These are phyloP conservation scores for Pestalotiopsis sp. DNA, from an alignment of 2,329 filamentous ascomycete species.

Conservation along the genomic window DNA sequence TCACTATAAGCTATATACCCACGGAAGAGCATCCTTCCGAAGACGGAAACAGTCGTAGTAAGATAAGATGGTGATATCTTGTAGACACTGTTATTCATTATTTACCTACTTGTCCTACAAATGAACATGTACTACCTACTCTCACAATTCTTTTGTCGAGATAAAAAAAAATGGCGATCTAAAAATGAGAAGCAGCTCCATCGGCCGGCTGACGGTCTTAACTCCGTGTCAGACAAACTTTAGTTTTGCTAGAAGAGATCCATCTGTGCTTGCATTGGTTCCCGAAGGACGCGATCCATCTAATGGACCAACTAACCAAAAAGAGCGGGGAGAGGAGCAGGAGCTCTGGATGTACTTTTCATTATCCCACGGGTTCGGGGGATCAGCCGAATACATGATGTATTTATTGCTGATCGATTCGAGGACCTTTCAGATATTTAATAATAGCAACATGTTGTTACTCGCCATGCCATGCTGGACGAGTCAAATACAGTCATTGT, in stretches of 20 bases:
- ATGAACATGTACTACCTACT: neutral
- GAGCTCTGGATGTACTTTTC: neutral
- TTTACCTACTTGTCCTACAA: neutral
- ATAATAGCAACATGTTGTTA: no score
- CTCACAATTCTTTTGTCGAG: no score
- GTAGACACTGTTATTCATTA: neutral
- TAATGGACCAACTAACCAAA: neutral
- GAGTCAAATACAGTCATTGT: no score
- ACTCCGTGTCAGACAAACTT: neutral
- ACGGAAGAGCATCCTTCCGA: neutral
- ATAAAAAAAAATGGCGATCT: no score
- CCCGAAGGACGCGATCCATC: neutral
- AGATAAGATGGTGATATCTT: neutral
- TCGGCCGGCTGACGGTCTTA: neutral
- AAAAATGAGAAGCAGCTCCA: neutral
- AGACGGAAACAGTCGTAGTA: neutral
- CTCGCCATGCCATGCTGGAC: no score
- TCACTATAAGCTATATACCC: neutral
- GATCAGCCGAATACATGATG: no score
- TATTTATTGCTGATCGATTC: no score
- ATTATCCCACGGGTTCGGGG: no score
- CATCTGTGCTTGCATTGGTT: neutral
- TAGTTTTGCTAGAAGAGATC: neutral
- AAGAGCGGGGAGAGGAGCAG: neutral
- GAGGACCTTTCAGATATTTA: no score